Percentiles rank a stretch among this genome's conserved stretches.
Evolutionary conservation across 2,329 filamentous ascomycete genomes (phyloP).

Genomic region (Dothiorella sarmentorum): DNA sequence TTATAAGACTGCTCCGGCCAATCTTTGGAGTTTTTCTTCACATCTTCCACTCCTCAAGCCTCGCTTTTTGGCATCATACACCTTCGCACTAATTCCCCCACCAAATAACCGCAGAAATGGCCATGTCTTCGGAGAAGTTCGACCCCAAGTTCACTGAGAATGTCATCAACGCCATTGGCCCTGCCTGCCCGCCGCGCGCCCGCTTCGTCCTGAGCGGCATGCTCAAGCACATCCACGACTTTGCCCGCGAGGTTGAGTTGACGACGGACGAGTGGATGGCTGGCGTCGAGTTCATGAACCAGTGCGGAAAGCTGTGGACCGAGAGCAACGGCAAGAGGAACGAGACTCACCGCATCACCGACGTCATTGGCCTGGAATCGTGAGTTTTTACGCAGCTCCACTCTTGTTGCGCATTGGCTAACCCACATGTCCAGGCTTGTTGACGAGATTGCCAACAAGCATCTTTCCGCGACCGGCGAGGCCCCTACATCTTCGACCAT

Average conservation of each 20-base stretch:
- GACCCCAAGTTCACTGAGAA: conserved; percentile 74
- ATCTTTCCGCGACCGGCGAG: conserved; percentile 58
- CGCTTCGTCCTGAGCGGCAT: conserved; percentile 61
- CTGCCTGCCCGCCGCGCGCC: conserved; percentile 64
- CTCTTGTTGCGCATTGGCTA: not conserved
- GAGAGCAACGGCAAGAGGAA: conserved; percentile 63
- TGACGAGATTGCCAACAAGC: conserved; percentile 64
- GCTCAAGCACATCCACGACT: conserved; percentile 73
- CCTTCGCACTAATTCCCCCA: not conserved
- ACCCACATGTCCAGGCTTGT: conserved; percentile 48
- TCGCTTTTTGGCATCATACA: too few species aligned
- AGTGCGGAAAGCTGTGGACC: conserved; percentile 59
- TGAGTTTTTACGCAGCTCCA: conserved; percentile 38
- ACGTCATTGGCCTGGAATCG: conserved; percentile 72
- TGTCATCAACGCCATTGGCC: conserved; percentile 70
- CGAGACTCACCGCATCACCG: conserved; percentile 69
- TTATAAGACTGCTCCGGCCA: conserved; percentile 8
- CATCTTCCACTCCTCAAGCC: not conserved
- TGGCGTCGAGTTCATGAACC: conserved; percentile 72
- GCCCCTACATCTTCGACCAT: conserved; percentile 72
- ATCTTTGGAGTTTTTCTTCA: not conserved
- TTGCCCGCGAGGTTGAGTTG: conserved; percentile 72
- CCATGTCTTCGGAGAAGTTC: conserved; percentile 42
- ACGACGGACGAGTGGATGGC: conserved; percentile 74
- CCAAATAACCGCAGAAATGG: not conserved